Evolutionary conservation across 129 eudicot species (phyloP), one percentile per base, ranked within the genome.

Genomic region (Kitagawia praeruptora): DNA sequence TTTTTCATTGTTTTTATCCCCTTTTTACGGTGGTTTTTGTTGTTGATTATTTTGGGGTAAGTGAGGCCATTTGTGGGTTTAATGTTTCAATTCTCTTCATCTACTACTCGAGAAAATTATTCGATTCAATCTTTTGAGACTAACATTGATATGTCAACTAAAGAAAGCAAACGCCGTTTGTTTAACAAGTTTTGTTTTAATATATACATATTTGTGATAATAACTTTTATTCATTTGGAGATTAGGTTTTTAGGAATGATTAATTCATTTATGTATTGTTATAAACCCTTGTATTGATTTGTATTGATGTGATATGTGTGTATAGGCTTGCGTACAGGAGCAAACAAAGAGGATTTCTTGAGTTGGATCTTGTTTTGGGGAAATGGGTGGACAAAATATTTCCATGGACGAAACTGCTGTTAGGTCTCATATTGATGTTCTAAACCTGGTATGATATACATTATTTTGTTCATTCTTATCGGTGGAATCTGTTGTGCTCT

Each of bases 241-340:
- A 0, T 74, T 74, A 5, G 53, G 21, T 1, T 34, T 76, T 19
- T 18, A 19, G 8, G 61, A 19, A 53, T 58, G n/a, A 21, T 15
- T 16, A 16, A 49, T 18, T 39, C 0, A 12, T 41, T 23, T n/a
- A 3, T 58, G 67, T n/a, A n/a, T n/a, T 58, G 27, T 58, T n/a
- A 3, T n/a, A 58, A 8, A 58, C 5, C 5, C 5, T 76, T 51
- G 56, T 11, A 4, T 18, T 51, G 44, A 21, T 76, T n/a, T n/a
- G n/a, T n/a, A n/a, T n/a, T n/a, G n/a, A n/a, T n/a, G n/a, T n/a
- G n/a, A n/a, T n/a, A n/a, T 23, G 75, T 75, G 70, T 79, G 70
- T n/a, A 41, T 80, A 95, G 99, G 91, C 85, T 95, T 80, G 40
- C 89, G 40, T 95, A 95, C 83, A 90, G 99, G 53, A n/a, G n/a